phyloP scores from a whole-genome alignment of 148 eudicot genomes.

The Camellia sinensis region DNA sequence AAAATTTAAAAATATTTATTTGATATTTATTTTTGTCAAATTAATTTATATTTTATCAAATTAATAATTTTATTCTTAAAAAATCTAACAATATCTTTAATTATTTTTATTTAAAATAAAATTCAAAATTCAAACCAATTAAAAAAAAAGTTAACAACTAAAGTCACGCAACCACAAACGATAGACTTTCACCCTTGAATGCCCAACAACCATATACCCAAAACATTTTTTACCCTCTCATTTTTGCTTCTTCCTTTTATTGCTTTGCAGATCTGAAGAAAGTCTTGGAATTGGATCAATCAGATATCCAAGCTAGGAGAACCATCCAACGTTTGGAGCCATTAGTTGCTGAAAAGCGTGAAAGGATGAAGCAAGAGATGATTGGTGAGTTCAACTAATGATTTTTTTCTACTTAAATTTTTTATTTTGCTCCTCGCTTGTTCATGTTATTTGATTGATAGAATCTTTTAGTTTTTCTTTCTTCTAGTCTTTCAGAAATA shows the following conservation, averaged over 20 bases:
- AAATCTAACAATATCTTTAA: too few relatives aligned
- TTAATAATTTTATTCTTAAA: too few relatives aligned
- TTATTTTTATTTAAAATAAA: too few relatives aligned
- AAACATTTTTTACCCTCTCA: too few relatives aligned
- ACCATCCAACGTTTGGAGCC: constrained; percentile 80
- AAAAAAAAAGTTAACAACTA: too few relatives aligned
- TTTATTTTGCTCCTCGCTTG: not conserved
- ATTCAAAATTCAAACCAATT: too few relatives aligned
- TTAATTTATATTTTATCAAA: too few relatives aligned
- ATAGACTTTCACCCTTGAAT: too few relatives aligned
- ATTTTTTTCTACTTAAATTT: not conserved
- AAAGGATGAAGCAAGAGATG: constrained; percentile 97
- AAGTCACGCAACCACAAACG: too few relatives aligned
- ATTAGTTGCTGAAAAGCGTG: constrained; percentile 79
- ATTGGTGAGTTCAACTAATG: constrained; percentile 43
- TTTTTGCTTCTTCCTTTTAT: not conserved
- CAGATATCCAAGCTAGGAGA: constrained; percentile 76
- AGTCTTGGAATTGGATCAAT: constrained; percentile 78
- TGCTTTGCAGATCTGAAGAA: constrained; percentile 65
- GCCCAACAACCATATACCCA: too few relatives aligned
- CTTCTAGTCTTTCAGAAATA: not conserved
- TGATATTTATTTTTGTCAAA: too few relatives aligned
- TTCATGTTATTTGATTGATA: not conserved
- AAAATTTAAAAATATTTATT: too few relatives aligned
- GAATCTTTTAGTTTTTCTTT: not conserved